Base-by-base conservation (phyloP, 192 early-diverging fungal genomes). In the Thamnidium elegans region DNA sequence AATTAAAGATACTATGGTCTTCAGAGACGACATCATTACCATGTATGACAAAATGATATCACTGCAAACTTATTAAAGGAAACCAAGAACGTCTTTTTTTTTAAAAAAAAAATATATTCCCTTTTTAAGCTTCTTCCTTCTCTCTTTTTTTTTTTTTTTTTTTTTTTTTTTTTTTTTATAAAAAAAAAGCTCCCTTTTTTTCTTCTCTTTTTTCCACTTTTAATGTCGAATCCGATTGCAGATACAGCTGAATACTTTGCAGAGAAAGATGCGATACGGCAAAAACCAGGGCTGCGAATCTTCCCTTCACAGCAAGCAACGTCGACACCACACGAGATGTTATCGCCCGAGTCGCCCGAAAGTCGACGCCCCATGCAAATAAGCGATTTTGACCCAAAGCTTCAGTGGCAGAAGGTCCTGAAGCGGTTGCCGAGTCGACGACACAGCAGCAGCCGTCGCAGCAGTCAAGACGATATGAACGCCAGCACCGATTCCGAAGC, bases 151-250 rank as follows among this genome's bases (percentile, higher is more conserved):
- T 26, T 3, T 3, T 26, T 3, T 3, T 3, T 26, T 26, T 26
- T 26, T 26, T 26, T 26, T 3, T 26, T 3, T 26, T 26, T 26
- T 26, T 26, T 26, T 26, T 26, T 45, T 48, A n/a, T n/a, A n/a
- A n/a, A n/a, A n/a, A n/a, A n/a, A n/a, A n/a, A n/a, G n/a, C n/a
- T 56, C 39, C 10, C 30, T 26, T 59, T 46, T 48, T 21, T 42
- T 51, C 34, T 30, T 52, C 51, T 47, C 30, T 59, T 39, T 50
- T 30, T 52, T 30, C 44, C 2, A 36, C 46, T 23, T 36, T 4
- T 21, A 34, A 71, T 71, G 64, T 65, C 64, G 32, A 70, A 70
- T 51, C 69, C 63, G 1, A 65, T 70, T 20, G 55, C 55, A 36
- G 69, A 70, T 42, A 54, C 63, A 2, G 30, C 47, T 15, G 62